Evolutionary conservation across 208 protist genomes (phyloP), one percentile per base, ranked within the genome.

Genomic region (Trypanosoma congolense): DNA sequence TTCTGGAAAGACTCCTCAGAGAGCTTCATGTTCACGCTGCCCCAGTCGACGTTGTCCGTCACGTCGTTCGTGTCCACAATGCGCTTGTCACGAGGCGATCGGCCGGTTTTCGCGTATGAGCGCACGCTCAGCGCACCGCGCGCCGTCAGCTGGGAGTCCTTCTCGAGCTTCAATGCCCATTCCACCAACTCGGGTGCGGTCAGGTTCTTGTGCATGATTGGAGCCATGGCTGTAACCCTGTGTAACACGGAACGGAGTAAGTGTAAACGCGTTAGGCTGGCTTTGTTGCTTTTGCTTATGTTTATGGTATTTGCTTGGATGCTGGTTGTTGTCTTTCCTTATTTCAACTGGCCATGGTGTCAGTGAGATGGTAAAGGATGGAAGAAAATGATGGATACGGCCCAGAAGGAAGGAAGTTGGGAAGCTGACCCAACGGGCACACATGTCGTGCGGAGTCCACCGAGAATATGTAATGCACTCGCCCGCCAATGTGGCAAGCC

Each of bases 71-170:
- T 92, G 51, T 88, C 65, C 16, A 96, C 89, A 50, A 98, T 75
- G 61, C 92, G 77, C 90, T 98, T 98, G 76, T 98, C 96, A 6
- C 60, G 68, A 36, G 96, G 94, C 18, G 77, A 95, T 47, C 96
- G 77, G 51, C 95, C 96, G 16, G 82, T 97, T 71, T 97, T 96
- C 28, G 67, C 75, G 56, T 96, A 96, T 25, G 88, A 96, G 44
- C 64, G 57, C 35, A 82, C 83, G 44, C 70, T 60, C 2, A 98
- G 64, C 14, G 95, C 92, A 49, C 93, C 95, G n/a, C 84, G 82
- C 9, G 65, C 65, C 41, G 75, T 90, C 52, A 97, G 81, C 49
- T 61, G 49, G 18, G 70, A 73, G 63, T 87, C 79, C 70, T 72
- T 82, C 67, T 87, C 75, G 31, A 81, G 56, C 69, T 83, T 83